These are phyloP conservation scores for Aspergillaceae sp. DNA, from an alignment of 2,329 filamentous ascomycete species.

Conservation along the genomic window DNA sequence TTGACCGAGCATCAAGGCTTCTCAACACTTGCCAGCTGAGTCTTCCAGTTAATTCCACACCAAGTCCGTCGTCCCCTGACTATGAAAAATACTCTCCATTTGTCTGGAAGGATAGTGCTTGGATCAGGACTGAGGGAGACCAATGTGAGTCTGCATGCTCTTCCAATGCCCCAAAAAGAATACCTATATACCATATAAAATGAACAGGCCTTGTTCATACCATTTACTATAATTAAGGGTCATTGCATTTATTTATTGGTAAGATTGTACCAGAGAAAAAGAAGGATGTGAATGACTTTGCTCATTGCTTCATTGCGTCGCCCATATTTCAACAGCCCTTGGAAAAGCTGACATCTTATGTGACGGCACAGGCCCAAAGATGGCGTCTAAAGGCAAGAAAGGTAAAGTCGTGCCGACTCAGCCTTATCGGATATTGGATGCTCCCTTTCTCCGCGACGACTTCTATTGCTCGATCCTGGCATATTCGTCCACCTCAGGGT, in stretches of 20 bases:
- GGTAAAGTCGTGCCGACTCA: conserved; percentile 53
- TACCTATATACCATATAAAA: not conserved
- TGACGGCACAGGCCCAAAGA: conserved; percentile 16
- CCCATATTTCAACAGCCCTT: not conserved
- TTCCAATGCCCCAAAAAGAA: not conserved
- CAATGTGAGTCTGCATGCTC: conserved; percentile 23
- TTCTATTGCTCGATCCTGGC: conserved; percentile 91
- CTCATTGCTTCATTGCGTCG: not conserved
- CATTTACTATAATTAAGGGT: too few relatives aligned
- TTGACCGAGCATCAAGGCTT: conserved; percentile 61
- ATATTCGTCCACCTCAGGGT: conserved; percentile 66
- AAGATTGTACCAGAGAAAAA: not conserved
- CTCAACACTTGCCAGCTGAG: conserved; percentile 45
- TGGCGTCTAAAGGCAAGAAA: conserved; percentile 7
- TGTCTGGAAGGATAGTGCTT: conserved; percentile 33
- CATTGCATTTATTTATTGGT: conserved; percentile 1
- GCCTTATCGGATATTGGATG: conserved; percentile 83
- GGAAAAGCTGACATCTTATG: conserved; percentile 7
- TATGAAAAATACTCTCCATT: conserved; percentile 26
- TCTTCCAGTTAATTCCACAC: conserved; percentile 13
- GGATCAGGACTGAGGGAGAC: conserved; percentile 24
- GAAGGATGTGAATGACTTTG: not conserved
- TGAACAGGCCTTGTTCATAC: not conserved
- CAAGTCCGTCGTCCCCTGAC: conserved; percentile 16
- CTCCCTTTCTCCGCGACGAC: conserved; percentile 80